Percentiles rank a stretch among this genome's conserved stretches.
These are phyloP conservation scores for Solanum chmielewskii DNA, from an alignment of 257 asterid species.

Conservation along the genomic window DNA sequence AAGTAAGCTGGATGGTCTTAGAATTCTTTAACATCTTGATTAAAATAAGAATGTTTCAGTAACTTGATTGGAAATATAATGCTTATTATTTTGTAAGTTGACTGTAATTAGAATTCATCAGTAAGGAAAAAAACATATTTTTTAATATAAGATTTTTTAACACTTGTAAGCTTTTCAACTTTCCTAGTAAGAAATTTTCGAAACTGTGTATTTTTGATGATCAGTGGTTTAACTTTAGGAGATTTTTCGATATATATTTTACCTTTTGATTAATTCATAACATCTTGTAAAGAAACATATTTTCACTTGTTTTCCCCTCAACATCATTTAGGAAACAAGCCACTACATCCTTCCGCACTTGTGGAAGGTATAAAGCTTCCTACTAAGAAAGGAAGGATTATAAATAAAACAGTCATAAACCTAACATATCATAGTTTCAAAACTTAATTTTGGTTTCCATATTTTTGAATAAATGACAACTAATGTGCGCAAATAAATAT, in stretches of 20 bases:
- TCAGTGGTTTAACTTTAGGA: neutral
- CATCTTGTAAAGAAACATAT: constrained; percentile 57
- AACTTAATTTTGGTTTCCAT: neutral
- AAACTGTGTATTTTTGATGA: neutral
- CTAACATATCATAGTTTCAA: neutral
- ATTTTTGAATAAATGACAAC: neutral
- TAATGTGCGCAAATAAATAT: neutral
- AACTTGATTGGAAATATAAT: too few relatives aligned
- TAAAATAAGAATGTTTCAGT: too few relatives aligned
- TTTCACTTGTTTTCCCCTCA: constrained; percentile 53
- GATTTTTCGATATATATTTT: constrained; percentile 1
- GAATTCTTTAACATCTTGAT: too few relatives aligned
- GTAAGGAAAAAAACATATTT: too few relatives aligned
- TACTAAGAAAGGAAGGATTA: constrained; percentile 30
- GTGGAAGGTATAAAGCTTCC: constrained; percentile 62
- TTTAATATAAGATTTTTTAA: too few relatives aligned
- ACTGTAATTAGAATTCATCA: too few relatives aligned
- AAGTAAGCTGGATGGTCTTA: too few relatives aligned
- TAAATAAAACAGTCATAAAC: neutral
- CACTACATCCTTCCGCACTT: constrained; percentile 75
- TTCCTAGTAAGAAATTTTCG: too few relatives aligned
- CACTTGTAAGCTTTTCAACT: too few relatives aligned
- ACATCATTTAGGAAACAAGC: constrained; percentile 53
- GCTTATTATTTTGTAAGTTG: too few relatives aligned
- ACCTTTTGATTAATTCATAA: constrained; percentile 58